Percentiles rank a stretch among this genome's conserved stretches.
Evolutionary conservation across 2,329 filamentous ascomycete genomes (phyloP).

Genomic region (Colletotrichum graminicola): DNA sequence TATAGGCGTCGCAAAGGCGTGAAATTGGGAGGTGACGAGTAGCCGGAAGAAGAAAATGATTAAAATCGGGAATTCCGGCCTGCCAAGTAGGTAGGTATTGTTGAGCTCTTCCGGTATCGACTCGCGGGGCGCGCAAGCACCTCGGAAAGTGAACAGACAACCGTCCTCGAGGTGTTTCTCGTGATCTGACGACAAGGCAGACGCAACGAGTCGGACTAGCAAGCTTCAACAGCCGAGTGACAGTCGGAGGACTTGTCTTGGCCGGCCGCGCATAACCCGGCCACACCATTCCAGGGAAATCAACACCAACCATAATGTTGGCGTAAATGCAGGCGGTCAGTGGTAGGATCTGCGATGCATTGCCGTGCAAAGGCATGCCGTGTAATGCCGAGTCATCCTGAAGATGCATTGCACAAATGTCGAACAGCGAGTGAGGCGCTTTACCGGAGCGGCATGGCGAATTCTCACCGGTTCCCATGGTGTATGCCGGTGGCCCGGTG

Average conservation of each 20-base stretch:
- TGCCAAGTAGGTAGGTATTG: not conserved
- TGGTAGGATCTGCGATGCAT: conserved; percentile 21
- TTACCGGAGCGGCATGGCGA: not conserved
- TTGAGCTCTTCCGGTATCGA: not conserved
- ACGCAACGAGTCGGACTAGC: not conserved
- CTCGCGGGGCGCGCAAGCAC: not conserved
- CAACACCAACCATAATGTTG: conserved; percentile 5
- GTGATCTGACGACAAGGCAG: not conserved
- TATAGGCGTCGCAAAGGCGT: conserved; percentile 27
- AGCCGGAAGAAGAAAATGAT: not conserved
- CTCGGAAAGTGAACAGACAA: not conserved
- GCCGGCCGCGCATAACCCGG: conserved; percentile 20
- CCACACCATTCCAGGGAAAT: conserved; percentile 19
- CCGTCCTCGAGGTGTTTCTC: not conserved
- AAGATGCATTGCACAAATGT: conserved; percentile 21
- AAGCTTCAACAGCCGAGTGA: not conserved
- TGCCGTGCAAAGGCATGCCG: conserved; percentile 24
- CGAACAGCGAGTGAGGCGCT: conserved; percentile 8
- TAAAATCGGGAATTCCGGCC: not conserved
- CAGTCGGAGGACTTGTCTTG: conserved; percentile 11
- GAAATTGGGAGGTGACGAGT: conserved; percentile 9
- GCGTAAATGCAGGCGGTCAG: not conserved
- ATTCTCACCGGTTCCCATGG: conserved; percentile 4
- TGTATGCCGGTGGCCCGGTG: conserved; percentile 15
- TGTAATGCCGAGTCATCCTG: conserved; percentile 19